Conservation (phyloP, 306 rosid species). For the Quillaja saponaria region DNA sequence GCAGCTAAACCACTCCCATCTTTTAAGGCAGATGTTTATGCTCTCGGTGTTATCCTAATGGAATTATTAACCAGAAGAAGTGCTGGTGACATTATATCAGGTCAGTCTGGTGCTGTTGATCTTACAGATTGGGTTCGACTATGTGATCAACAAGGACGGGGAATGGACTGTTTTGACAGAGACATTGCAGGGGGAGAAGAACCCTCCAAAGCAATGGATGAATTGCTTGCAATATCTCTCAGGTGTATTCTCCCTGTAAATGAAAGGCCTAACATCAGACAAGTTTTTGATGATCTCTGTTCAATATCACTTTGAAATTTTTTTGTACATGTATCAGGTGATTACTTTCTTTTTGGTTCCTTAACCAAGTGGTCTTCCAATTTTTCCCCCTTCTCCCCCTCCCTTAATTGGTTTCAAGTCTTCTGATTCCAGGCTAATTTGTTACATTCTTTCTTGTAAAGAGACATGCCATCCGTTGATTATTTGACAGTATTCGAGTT, state of each 20-base stretch:
- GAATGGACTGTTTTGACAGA: constrained; percentile 90
- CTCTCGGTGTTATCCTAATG: constrained; percentile 92
- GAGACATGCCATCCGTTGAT: constrained; percentile 59
- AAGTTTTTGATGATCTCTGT: constrained; percentile 81
- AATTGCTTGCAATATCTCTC: constrained; percentile 73
- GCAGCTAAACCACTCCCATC: constrained; percentile 76
- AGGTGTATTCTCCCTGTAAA: constrained; percentile 95
- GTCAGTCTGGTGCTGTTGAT: constrained; percentile 92
- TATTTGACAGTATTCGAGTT: constrained; percentile 67
- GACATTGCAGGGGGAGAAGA: constrained; percentile 90
- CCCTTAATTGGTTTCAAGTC: constrained; percentile 65
- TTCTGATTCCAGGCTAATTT: constrained; percentile 62
- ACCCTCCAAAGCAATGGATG: constrained; percentile 77
- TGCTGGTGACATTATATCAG: constrained; percentile 97
- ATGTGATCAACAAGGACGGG: constrained; percentile 91
- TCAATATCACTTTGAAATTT: constrained; percentile 67
- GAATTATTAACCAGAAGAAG: constrained; percentile 87
- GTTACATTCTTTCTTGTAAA: constrained; percentile 85
- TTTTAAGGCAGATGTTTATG: constrained; percentile 90
- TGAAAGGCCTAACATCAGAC: constrained; percentile 99
- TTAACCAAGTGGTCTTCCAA: constrained; percentile 56
- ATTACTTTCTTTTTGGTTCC: constrained; percentile 78
- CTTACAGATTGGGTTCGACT: constrained; percentile 98
- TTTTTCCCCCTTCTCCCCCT: constrained; percentile 43
- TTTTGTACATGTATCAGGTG: constrained; percentile 81